phyloP scores from a whole-genome alignment of 768 basidiomycete genomes.

The Dioszegia hungarica region DNA sequence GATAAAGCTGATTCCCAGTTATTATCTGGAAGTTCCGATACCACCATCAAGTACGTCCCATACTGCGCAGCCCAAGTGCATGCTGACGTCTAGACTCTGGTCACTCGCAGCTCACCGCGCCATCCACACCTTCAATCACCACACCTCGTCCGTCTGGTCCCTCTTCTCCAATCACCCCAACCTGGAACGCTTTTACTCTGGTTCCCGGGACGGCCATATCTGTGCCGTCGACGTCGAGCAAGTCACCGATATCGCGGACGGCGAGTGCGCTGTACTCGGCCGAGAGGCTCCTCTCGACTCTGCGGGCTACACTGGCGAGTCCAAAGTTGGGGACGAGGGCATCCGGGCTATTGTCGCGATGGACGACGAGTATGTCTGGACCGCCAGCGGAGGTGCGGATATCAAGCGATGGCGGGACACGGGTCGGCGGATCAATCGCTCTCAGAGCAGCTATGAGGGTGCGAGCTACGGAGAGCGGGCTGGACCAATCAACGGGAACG shows the following conservation, averaged over 20 bases:
- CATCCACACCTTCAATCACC: slow-evolving; percentile 92
- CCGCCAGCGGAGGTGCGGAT: slow-evolving; percentile 74
- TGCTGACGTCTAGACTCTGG: slow-evolving; percentile 55
- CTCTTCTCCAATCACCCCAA: slow-evolving; percentile 81
- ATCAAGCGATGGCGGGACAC: slow-evolving; percentile 75
- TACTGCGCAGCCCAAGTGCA: not conserved
- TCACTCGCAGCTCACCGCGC: slow-evolving; percentile 79
- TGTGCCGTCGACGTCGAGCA: slow-evolving; percentile 87
- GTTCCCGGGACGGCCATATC: slow-evolving; percentile 80
- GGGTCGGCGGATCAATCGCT: slow-evolving; percentile 32
- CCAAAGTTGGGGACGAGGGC: slow-evolving; percentile 60
- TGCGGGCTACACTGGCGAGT: slow-evolving; percentile 20
- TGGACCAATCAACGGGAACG: not conserved
- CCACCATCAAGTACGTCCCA: slow-evolving; percentile 46
- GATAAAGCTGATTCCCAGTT: slow-evolving; percentile 22
- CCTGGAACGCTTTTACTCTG: slow-evolving; percentile 86
- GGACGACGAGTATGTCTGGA: slow-evolving; percentile 84
- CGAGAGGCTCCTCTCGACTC: slow-evolving; percentile 30
- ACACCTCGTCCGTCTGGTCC: slow-evolving; percentile 87
- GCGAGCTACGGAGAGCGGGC: slow-evolving; percentile 7
- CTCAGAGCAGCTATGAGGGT: slow-evolving; percentile 21
- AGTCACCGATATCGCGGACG: slow-evolving; percentile 73
- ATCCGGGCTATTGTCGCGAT: slow-evolving; percentile 77
- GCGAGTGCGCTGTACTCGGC: slow-evolving; percentile 79
- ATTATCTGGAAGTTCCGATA: slow-evolving; percentile 49